These are phyloP conservation scores for Boletus coccyginus DNA, from an alignment of 768 basidiomycete species.

Conservation along the genomic window DNA sequence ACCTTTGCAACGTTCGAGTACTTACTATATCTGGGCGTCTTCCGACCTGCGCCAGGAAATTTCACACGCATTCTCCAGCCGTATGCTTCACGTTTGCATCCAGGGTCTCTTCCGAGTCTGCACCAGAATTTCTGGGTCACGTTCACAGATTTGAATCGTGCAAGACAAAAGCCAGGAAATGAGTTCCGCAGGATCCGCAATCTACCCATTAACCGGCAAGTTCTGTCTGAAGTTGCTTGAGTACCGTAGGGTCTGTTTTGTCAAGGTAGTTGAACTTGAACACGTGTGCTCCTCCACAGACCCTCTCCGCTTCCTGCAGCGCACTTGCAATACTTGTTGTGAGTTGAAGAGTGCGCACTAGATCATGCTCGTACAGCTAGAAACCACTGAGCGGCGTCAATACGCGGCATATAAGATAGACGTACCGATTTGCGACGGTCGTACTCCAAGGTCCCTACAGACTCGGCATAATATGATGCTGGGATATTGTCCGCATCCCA, in stretches of 20 bases:
- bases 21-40: too few species aligned
- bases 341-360: constrained; percentile 66
- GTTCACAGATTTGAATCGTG: not conserved
- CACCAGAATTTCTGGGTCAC: not conserved
- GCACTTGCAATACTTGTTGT: constrained; percentile 54
- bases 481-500: constrained; percentile 72
- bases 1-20: too few species aligned
- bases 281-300: constrained; percentile 52
- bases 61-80: too few species aligned
- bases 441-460: constrained; percentile 72
- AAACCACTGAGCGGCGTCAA: constrained; percentile 8
- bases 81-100: too few species aligned
- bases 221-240: constrained; percentile 65
- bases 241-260: constrained; percentile 69
- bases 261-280: constrained; percentile 62
- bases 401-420: constrained; percentile 3
- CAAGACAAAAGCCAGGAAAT: not conserved
- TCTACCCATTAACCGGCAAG: constrained; percentile 25
- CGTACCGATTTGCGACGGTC: constrained; percentile 70
- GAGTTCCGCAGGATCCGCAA: not conserved
- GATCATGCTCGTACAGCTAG: constrained; percentile 70
- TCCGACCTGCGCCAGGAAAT: too few species aligned
- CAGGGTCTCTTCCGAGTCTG: too few species aligned
- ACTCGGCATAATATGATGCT: constrained; percentile 55
- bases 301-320: constrained; percentile 61